Evolutionary conservation across 1,284 basidiomycete genomes (phyloP).

Genomic region (Fomitopsis betulina): DNA sequence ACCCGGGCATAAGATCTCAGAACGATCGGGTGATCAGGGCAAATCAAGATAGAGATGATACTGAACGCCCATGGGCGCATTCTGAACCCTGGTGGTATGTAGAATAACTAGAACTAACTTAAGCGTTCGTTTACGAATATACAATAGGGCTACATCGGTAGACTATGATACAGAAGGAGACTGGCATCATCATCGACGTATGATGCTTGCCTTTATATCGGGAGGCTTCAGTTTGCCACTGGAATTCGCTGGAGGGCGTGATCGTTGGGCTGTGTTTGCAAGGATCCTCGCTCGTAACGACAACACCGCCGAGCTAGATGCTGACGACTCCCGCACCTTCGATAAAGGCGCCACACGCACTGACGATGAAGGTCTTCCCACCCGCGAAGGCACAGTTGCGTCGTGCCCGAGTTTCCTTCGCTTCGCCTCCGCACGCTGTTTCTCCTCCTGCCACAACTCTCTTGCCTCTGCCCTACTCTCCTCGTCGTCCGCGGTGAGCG

Average conservation of each 20-base stretch:
- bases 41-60: not conserved
- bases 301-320: conserved; percentile 30
- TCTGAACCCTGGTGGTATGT: too few species aligned
- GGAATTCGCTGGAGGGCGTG: conserved; percentile 6
- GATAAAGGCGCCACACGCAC: conserved; percentile 5
- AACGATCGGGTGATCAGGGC: not conserved
- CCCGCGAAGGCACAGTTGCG: conserved; percentile 25
- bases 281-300: conserved; percentile 54
- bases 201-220: conserved; percentile 8
- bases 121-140: not conserved
- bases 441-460: conserved; percentile 53
- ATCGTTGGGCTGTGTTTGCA: conserved; percentile 36
- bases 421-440: conserved; percentile 40
- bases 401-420: conserved; percentile 41
- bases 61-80: not conserved
- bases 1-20: not conserved
- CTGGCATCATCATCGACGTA: not conserved
- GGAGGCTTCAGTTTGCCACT: conserved; percentile 17
- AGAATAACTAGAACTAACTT: too few species aligned
- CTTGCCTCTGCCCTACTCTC: conserved; percentile 51
- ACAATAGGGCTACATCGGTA: not conserved
- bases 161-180: not conserved
- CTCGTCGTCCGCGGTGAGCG: conserved; percentile 57
- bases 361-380: conserved; percentile 9
- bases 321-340: conserved; percentile 4